Evolutionary conservation across 495 filamentous ascomycete genomes (phyloP).

Genomic region (Glarea lozoyensis): DNA sequence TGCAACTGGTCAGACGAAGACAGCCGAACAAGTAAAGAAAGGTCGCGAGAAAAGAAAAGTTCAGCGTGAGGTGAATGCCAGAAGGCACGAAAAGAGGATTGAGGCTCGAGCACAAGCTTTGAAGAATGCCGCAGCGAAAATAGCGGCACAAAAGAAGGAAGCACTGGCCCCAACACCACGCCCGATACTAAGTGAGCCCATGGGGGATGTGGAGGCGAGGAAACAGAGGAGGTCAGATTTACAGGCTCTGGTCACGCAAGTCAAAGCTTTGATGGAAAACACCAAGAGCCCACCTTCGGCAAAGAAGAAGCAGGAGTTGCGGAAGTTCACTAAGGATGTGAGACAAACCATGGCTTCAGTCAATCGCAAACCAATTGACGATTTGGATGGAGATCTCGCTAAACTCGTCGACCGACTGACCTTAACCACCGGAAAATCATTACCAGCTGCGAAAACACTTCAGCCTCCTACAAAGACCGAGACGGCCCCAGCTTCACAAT

Average conservation of each 20-base stretch:
- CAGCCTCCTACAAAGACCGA: background rate
- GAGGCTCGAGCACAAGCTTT: constrained; percentile 6
- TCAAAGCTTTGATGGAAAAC: constrained; percentile 39
- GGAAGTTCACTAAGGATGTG: constrained; percentile 47
- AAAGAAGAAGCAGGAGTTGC: constrained; percentile 53
- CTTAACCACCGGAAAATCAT: background rate
- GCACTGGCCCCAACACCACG: background rate
- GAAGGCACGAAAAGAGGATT: constrained; percentile 13
- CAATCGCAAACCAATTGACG: constrained; percentile 27
- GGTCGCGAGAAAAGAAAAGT: constrained; percentile 3
- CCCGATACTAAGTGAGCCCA: background rate
- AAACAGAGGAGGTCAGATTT: constrained; percentile 28
- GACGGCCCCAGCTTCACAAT: background rate
- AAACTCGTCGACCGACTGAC: constrained; percentile 8
- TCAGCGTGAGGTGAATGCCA: constrained; percentile 10
- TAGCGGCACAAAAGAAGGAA: background rate
- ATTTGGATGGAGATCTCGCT: constrained; percentile 30
- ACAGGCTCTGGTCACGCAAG: constrained; percentile 41
- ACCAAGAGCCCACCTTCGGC: constrained; percentile 37
- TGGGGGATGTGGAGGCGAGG: constrained; percentile 7
- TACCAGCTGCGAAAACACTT: background rate
- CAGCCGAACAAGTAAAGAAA: constrained; percentile 13
- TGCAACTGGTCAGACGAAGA: constrained; percentile 72
- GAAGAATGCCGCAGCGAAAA: constrained; percentile 1
- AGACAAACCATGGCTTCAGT: constrained; percentile 43